These are phyloP conservation scores for Vitis vinifera DNA, from an alignment of 164 flowering plant species.

Conservation along the genomic window ASM3070453v1 NC_081811.1:22230001-22230500, in stretches of 20 bases:
- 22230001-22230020: conserved; percentile 67
- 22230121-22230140: conserved; percentile 82
- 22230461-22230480: conserved; percentile 91
- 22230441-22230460: conserved; percentile 94
- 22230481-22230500: conserved; percentile 69
- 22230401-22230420: conserved; percentile 83
- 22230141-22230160: conserved; percentile 27
- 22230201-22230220: conserved; percentile 41
- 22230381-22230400: conserved; percentile 42
- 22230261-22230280: conserved; percentile 98
- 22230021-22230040: conserved; percentile 54
- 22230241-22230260: conserved; percentile 72
- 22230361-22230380: conserved; percentile 86
- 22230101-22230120: conserved; percentile 99
- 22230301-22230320: conserved; percentile 67
- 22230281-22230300: conserved; percentile 76
- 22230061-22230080: conserved; percentile 80
- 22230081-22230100: conserved; percentile 78
- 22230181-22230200: conserved; percentile 45
- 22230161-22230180: conserved; percentile 35
- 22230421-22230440: conserved; percentile 57
- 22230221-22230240: conserved; percentile 70
- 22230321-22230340: conserved; percentile 64
- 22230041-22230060: conserved; percentile 72
- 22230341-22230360: conserved; percentile 91